phyloP scores from a whole-genome alignment of 1,284 basidiomycete genomes.

The Hemileccinum hortonii region DNA sequence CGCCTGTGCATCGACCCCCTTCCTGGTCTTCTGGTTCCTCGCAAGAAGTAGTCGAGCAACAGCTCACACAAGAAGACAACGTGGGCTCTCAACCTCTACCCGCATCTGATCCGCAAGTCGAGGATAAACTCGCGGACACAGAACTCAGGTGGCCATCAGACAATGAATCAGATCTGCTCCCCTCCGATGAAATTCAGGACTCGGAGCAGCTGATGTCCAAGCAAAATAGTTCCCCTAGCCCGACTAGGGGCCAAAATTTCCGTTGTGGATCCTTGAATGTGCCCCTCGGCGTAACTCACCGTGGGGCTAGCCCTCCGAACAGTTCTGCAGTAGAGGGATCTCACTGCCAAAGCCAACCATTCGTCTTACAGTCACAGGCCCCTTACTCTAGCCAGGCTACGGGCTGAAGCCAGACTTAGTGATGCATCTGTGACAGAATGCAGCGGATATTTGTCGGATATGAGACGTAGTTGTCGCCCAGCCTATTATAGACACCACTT shows the following conservation, averaged over 20 bases:
- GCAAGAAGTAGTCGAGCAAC: constrained; percentile 32
- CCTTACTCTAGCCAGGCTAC: constrained; percentile 46
- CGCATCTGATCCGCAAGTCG: background rate
- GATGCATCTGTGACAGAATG: background rate
- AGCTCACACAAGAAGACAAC: constrained; percentile 31
- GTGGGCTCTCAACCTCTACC: constrained; percentile 3
- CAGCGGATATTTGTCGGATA: background rate
- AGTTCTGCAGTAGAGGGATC: constrained; percentile 16
- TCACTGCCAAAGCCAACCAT: constrained; percentile 16
- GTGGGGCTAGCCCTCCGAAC: background rate
- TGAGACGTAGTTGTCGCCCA: background rate
- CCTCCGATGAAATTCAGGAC: background rate
- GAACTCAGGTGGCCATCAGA: constrained; percentile 34
- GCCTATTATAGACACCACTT: constrained; percentile 17
- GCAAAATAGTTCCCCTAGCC: constrained; percentile 1
- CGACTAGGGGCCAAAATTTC: constrained; percentile 17
- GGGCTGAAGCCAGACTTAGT: constrained; percentile 20
- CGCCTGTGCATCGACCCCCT: constrained; percentile 8
- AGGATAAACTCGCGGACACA: constrained; percentile 11
- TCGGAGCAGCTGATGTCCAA: background rate
- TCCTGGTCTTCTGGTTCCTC: constrained; percentile 28
- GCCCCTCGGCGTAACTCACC: constrained; percentile 4
- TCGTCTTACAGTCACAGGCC: constrained; percentile 49
- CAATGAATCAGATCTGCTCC: constrained; percentile 9
- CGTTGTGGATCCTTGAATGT: constrained; percentile 25